Evolutionary conservation across 140 eudicot genomes (phyloP), one percentile per base, ranked within the genome.

Genomic region (Senecio squalidus): DNA sequence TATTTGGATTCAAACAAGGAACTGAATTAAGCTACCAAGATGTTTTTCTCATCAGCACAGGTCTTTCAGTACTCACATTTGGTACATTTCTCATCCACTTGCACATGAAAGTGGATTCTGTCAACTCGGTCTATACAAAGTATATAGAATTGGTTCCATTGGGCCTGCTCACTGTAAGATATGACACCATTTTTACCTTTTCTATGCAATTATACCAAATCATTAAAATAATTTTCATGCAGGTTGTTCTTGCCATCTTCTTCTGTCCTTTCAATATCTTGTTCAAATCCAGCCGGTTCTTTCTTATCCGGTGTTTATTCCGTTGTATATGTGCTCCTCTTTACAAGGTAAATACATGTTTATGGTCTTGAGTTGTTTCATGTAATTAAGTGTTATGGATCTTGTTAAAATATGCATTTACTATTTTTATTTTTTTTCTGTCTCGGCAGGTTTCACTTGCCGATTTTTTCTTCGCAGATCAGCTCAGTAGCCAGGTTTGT

Each of bases 401-500:
- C n/a, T n/a, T 63, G 20, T 49, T 59, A 60, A 46, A 17, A 33
- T 16, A 23, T 30, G 47, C 29, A 5, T 46, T 55, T 31, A n/a
- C n/a, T n/a, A n/a, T n/a, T n/a, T n/a, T n/a, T n/a, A n/a, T 44
- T 13, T 11, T 51, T 62, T 43, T 50, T 25, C 33, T 25, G 21
- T 58, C 17, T 54, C 57, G 62, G 39, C 71, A 89, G 97, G 95
- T 89, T 43, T 71, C 81, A 55, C 82, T 90, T 51, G 83, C 87
- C 4, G 95, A 90, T 49, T 83, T 82, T 72, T 90, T 85, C 79
- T 64, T 90, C 74, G 97, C 97, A 10, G 97, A 90, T 68, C 97
- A 90, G 55, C 76, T 90, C 5, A 75, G 95, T 34, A 90, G 97
- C 75, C 93, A 89, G 97, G 96, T 84, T 15, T 9, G 28, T 28